phyloP scores from a whole-genome alignment of 2,329 filamentous ascomycete species.

The Diaporthe caulivora region DNA sequence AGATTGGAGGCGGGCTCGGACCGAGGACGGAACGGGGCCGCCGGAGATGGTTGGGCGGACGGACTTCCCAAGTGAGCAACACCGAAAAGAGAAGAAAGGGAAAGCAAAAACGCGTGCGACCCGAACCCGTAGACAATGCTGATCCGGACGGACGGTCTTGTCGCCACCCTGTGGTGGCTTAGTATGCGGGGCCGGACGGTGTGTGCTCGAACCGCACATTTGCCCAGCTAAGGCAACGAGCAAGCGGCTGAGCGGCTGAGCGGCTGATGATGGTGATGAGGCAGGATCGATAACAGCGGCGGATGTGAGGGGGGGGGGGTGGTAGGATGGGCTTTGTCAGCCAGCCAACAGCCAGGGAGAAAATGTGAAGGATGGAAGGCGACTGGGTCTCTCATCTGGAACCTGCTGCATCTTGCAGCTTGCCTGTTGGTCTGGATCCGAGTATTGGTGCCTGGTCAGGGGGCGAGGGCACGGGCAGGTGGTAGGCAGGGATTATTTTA shows the following conservation, averaged over 20 bases:
- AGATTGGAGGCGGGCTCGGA: slow-evolving; percentile 3
- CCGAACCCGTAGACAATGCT: not conserved
- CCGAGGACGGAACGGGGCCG: slow-evolving; percentile 1
- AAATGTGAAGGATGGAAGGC: not conserved
- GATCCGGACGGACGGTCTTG: not conserved
- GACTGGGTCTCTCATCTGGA: not conserved
- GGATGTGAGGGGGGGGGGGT: not conserved
- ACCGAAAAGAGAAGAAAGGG: not conserved
- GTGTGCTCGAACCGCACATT: not conserved
- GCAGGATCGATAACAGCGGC: slow-evolving; percentile 11
- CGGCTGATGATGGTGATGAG: not conserved
- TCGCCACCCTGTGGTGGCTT: not conserved
- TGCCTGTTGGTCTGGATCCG: not conserved
- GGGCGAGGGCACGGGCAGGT: not conserved
- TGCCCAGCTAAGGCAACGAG: not conserved
- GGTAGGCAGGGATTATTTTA: not conserved
- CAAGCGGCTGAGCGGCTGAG: not conserved
- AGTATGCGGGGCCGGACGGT: not conserved
- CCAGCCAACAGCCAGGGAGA: not conserved
- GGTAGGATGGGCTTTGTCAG: no score
- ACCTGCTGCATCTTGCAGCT: no score
- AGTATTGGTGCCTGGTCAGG: not conserved
- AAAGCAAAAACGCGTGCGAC: not conserved
- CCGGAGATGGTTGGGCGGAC: no score
- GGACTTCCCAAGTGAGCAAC: not conserved